phyloP scores from a whole-genome alignment of 257 asterid genomes.

The Craterostigma plantagineum region DNA sequence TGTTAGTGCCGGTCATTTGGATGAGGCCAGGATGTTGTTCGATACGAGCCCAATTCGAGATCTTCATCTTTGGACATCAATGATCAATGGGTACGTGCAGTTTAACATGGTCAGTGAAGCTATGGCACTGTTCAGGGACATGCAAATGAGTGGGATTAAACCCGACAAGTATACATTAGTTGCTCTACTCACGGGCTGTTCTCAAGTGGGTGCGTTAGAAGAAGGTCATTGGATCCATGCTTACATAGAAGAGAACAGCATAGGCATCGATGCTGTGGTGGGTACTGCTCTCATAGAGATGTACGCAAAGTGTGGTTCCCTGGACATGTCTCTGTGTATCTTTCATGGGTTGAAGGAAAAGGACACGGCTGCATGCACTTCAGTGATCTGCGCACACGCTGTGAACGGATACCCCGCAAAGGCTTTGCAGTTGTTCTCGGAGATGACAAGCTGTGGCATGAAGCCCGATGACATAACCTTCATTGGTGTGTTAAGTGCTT shows the following conservation, averaged over 20 bases:
- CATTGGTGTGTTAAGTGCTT: slow-evolving; percentile 67
- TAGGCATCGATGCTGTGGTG: slow-evolving; percentile 40
- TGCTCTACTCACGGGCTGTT: slow-evolving; percentile 69
- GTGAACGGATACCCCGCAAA: slow-evolving; percentile 37
- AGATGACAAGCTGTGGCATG: slow-evolving; percentile 44
- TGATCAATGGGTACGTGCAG: slow-evolving; percentile 75
- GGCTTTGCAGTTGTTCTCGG: slow-evolving; percentile 46
- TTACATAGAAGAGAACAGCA: slow-evolving; percentile 31
- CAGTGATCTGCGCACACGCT: slow-evolving; percentile 52
- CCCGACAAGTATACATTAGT: slow-evolving; percentile 81
- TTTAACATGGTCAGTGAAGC: slow-evolving; percentile 64
- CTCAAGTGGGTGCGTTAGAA: slow-evolving; percentile 54
- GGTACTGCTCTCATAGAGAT: slow-evolving; percentile 79
- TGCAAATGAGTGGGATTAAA: slow-evolving; percentile 48
- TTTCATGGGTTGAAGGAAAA: slow-evolving; percentile 36
- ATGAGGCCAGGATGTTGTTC: slow-evolving; percentile 55
- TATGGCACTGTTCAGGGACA: slow-evolving; percentile 34
- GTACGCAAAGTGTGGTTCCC: slow-evolving; percentile 77
- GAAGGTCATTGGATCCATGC: slow-evolving; percentile 68
- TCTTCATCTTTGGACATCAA: slow-evolving; percentile 70
- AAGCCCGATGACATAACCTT: slow-evolving; percentile 66
- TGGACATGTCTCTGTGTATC: slow-evolving; percentile 40
- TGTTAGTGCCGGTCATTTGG: slow-evolving; percentile 31
- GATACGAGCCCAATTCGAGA: slow-evolving; percentile 49
- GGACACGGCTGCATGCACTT: slow-evolving; percentile 66